These are phyloP conservation scores for Heritiera littoralis DNA, from an alignment of 345 rosid species.

Conservation along the genomic window DNA sequence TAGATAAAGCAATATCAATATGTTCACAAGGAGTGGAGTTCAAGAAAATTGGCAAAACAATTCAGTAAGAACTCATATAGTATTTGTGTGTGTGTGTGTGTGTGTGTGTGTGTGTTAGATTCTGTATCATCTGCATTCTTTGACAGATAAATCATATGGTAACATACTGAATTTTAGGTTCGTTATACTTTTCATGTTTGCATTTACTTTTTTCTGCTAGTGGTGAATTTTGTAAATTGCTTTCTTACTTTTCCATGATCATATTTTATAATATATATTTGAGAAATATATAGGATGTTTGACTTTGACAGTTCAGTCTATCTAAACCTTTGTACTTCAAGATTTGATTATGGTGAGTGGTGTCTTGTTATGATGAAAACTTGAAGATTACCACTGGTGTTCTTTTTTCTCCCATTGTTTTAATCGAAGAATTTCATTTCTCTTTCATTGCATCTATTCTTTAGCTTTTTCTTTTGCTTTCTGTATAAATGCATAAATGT, in stretches of 20 bases:
- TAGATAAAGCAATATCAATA: slow-evolving; percentile 71
- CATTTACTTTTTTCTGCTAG: not conserved
- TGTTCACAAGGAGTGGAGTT: slow-evolving; percentile 83
- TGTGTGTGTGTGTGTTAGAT: not conserved
- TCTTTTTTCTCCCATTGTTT: not conserved
- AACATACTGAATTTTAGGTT: not conserved
- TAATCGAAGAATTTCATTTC: not conserved
- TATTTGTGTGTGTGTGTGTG: not conserved
- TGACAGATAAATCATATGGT: not conserved
- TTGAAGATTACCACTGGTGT: not conserved
- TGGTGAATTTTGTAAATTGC: not conserved
- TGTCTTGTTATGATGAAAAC: not conserved
- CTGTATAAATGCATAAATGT: not conserved
- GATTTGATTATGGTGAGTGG: not conserved
- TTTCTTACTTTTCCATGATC: slow-evolving; percentile 7
- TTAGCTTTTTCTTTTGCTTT: not conserved
- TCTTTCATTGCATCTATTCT: not conserved
- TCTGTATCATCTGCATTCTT: not conserved
- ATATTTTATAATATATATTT: not conserved
- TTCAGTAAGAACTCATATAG: slow-evolving; percentile 58
- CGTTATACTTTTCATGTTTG: not conserved
- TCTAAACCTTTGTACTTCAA: not conserved
- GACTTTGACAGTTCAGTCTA: not conserved
- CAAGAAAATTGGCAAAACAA: slow-evolving; percentile 81
- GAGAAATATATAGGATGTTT: not conserved